A percentile compares a stretch with the other conserved stretches of the same genome.
These are phyloP conservation scores for Thozetella sp. DNA, from an alignment of 495 filamentous ascomycete genomes.

Conservation along the genomic window DNA sequence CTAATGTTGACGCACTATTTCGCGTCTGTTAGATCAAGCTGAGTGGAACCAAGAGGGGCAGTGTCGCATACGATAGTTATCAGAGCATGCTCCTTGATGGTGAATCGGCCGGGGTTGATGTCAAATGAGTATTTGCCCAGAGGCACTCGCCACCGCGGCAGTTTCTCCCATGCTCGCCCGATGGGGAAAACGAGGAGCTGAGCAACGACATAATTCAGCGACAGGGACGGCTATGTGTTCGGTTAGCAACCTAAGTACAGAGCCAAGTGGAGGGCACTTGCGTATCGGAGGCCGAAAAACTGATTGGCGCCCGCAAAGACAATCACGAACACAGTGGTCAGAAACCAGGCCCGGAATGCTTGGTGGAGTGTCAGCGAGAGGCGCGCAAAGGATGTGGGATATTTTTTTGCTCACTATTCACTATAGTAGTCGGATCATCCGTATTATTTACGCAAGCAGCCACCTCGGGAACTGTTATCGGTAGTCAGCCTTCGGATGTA, in stretches of 20 bases:
- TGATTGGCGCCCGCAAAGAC: background rate
- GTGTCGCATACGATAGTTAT: constrained; percentile 66
- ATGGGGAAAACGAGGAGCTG: background rate
- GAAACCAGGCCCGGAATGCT: background rate
- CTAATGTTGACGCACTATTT: constrained; percentile 12
- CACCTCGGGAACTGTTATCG: background rate
- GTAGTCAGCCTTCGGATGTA: background rate
- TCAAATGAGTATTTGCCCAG: background rate
- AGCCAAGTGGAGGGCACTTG: background rate
- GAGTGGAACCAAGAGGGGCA: no score
- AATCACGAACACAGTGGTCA: background rate
- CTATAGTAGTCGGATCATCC: background rate
- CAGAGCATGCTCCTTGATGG: constrained; percentile 64
- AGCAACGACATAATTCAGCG: background rate
- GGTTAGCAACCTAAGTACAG: background rate
- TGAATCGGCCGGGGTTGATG: constrained; percentile 62
- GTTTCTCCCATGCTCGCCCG: background rate
- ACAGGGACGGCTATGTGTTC: background rate
- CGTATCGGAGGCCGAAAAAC: background rate
- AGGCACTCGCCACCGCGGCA: background rate
- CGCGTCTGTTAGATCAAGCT: no score
- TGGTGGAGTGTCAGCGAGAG: background rate
- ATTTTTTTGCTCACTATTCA: background rate
- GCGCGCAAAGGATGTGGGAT: background rate
- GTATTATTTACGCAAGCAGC: background rate